Percentiles rank a stretch among this genome's conserved stretches.
Evolutionary conservation across 139 green algal genomes (phyloP).

Genomic region (Deuterostichococcus epilithicus): DNA sequence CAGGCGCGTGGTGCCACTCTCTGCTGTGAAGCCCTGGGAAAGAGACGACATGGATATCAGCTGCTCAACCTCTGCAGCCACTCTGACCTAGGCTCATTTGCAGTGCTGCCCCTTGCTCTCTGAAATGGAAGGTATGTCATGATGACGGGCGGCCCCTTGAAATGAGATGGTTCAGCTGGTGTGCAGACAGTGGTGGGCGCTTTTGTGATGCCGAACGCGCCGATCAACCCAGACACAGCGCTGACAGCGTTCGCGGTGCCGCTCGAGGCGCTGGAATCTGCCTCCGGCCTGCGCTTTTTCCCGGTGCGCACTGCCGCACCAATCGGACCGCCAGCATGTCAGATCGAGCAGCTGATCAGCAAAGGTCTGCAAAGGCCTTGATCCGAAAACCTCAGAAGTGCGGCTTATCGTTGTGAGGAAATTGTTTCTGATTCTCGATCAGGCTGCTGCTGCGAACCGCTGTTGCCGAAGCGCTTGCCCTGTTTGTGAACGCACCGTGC

Average conservation of each 20-base stretch:
- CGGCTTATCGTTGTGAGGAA: too few species aligned
- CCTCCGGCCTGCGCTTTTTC: slow-evolving; percentile 32
- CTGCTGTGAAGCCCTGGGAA: slow-evolving; percentile 33
- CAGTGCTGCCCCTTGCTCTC: too few species aligned
- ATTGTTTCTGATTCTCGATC: too few species aligned
- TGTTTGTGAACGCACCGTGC: neutral
- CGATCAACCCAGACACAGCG: slow-evolving; percentile 61
- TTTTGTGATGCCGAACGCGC: slow-evolving; percentile 82
- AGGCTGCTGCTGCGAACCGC: neutral
- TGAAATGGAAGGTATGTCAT: too few species aligned
- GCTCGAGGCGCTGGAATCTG: slow-evolving; percentile 65
- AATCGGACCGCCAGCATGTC: too few species aligned
- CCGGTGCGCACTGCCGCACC: too few species aligned
- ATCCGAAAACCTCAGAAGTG: too few species aligned
- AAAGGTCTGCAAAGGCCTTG: too few species aligned
- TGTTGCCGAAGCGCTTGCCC: neutral
- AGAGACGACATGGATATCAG: slow-evolving; percentile 13
- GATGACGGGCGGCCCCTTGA: neutral
- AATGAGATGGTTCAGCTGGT: neutral
- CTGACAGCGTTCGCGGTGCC: slow-evolving; percentile 75
- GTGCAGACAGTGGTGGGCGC: slow-evolving; percentile 52
- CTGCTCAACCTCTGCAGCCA: too few species aligned
- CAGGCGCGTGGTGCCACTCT: neutral
- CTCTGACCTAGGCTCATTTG: too few species aligned
- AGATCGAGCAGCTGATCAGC: too few species aligned